phyloP scores from a whole-genome alignment of 2,329 filamentous ascomycete species.

The Karstenula rhodostoma region DNA sequence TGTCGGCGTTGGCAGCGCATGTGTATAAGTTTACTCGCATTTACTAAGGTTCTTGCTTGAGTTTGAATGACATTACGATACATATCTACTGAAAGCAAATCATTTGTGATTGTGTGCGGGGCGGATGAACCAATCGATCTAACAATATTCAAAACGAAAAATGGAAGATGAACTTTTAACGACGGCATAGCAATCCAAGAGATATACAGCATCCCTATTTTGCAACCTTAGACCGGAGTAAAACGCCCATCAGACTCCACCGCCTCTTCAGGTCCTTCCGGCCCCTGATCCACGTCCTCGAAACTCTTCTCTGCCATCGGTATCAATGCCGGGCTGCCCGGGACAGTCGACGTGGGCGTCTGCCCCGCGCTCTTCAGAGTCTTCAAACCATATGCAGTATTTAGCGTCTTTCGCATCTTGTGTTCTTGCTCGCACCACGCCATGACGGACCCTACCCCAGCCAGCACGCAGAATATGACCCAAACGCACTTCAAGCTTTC shows the following conservation, averaged over 20 bases:
- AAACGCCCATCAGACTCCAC: neutral
- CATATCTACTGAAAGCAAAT: no score
- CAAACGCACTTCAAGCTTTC: conserved; percentile 50
- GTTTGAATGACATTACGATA: neutral
- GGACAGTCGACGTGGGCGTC: conserved; percentile 4
- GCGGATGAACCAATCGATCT: no score
- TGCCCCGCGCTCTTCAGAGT: conserved; percentile 20
- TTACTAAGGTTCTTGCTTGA: neutral
- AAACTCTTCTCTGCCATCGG: neutral
- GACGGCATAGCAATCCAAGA: no score
- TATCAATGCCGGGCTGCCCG: neutral
- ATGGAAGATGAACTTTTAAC: no score
- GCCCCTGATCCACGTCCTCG: conserved; percentile 5
- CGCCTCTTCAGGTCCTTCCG: neutral
- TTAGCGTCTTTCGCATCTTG: conserved; percentile 48
- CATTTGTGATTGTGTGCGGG: no score
- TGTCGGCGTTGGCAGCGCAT: neutral
- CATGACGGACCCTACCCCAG: conserved; percentile 43
- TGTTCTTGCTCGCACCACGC: conserved; percentile 49
- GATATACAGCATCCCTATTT: no score
- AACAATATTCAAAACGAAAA: no score
- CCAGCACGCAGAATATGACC: conserved; percentile 46
- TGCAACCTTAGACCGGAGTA: no score
- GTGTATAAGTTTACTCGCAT: neutral
- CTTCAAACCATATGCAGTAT: conserved; percentile 53